Evolutionary conservation across 805 yeast genomes (phyloP).

Genomic region (Cyberlindnera americana): DNA sequence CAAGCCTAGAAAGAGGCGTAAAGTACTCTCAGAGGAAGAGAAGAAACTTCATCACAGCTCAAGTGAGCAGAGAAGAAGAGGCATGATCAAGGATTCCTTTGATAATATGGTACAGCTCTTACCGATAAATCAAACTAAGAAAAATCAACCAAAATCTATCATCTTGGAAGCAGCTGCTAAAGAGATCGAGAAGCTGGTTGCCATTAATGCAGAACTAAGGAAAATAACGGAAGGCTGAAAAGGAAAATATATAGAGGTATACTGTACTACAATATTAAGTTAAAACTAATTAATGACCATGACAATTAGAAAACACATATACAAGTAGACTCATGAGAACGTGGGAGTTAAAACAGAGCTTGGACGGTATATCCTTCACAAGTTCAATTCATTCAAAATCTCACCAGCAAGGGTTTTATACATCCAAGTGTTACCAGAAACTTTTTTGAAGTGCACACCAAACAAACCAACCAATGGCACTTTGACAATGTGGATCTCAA

Average conservation of each 20-base stretch:
- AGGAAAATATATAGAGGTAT: neutral
- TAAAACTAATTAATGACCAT: neutral
- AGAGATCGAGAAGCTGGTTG: conserved; percentile 19
- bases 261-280: neutral
- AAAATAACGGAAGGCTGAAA: conserved; percentile 2
- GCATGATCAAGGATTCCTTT: conserved; percentile 25
- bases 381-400: conserved; percentile 44
- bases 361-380: conserved; percentile 17
- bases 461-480: conserved; percentile 86
- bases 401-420: conserved; percentile 88
- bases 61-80: conserved; percentile 27
- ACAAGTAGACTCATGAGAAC: neutral
- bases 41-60: conserved; percentile 27
- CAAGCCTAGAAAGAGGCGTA: conserved; percentile 8
- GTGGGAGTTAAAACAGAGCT: too few relatives aligned
- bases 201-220: conserved; percentile 18
- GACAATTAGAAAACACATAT: neutral
- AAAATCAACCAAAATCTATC: conserved; percentile 21
- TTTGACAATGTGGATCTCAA: conserved; percentile 88
- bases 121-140: conserved; percentile 18
- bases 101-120: conserved; percentile 18
- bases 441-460: conserved; percentile 93
- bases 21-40: conserved; percentile 24
- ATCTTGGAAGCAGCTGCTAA: conserved; percentile 23
- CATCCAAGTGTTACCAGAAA: conserved; percentile 92